A percentile compares a stretch with the other conserved stretches of the same genome.
These are phyloP conservation scores for Wickerhamomyces sp. DNA, from an alignment of 1,139 yeast genomes.

Conservation along the genomic window DNA sequence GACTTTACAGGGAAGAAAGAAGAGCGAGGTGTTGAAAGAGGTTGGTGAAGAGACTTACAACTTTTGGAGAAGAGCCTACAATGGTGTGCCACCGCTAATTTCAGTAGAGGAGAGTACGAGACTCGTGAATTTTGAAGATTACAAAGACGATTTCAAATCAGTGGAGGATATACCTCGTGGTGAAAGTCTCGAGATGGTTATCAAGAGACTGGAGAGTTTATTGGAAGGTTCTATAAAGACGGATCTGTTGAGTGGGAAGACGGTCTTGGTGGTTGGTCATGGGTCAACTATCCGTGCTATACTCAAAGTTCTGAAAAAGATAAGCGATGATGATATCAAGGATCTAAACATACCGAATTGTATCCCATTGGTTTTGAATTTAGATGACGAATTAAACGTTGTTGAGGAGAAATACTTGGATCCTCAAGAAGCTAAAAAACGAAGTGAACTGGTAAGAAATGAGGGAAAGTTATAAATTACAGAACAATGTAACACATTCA, in stretches of 20 bases:
- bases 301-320: slow-evolving; percentile 49
- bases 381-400: slow-evolving; percentile 39
- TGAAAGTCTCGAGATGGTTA: slow-evolving; percentile 66
- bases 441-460: slow-evolving; percentile 58
- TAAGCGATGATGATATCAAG: slow-evolving; percentile 60
- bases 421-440: slow-evolving; percentile 60
- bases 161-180: slow-evolving; percentile 47
- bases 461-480: no score
- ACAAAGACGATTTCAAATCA: slow-evolving; percentile 26
- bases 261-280: slow-evolving; percentile 64
- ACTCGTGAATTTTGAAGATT: slow-evolving; percentile 40
- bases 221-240: slow-evolving; percentile 39
- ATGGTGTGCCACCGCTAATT: slow-evolving; percentile 62
- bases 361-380: slow-evolving; percentile 59
- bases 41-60: slow-evolving; percentile 59
- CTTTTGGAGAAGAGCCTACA: slow-evolving; percentile 60
- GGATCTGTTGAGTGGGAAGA: slow-evolving; percentile 30
- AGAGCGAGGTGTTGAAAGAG: slow-evolving; percentile 44
- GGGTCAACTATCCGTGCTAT: slow-evolving; percentile 72
- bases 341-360: slow-evolving; percentile 74
- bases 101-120: slow-evolving; percentile 25
- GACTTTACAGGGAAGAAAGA: slow-evolving; percentile 63
- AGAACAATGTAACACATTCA: no score
- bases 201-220: slow-evolving; percentile 55
- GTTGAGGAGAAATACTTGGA: slow-evolving; percentile 56